Base-by-base conservation (phyloP, 805 yeast genomes). In the Metschnikowia lachancei region DNA sequence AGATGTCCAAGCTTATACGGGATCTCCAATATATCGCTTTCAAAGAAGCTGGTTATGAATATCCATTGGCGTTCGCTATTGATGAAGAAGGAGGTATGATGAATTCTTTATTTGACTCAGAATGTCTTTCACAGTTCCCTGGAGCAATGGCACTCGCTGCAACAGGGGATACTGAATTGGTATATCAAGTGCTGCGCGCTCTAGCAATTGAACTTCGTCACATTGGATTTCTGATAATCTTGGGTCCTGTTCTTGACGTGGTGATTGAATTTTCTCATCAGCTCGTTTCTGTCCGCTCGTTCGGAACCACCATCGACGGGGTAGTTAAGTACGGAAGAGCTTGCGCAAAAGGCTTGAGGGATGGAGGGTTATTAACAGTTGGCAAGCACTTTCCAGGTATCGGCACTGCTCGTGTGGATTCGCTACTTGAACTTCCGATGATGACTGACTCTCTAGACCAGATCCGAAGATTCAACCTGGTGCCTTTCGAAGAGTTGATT, bases 381-480 rank as follows among this genome's bases (percentile, higher is more conserved):
- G 85, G 83, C 0, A 81, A 81, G 54, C 85, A 82, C 61, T 81
- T 81, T 54, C 87, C 87, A 0, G 87, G 87, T 1, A 79, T 78
- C 43, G 85, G 85, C 3, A 76, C 77, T 45, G 83, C 84, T 1
- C 70, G 75, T 17, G 81, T 81, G 5, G 83, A 81, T 55, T 72
- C 80, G 3, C 61, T 79, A 32, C 62, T 80, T 36, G 85, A 81
- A 47, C 58, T 80, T 26, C 85, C 85, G 5, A 77, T 80, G 73
- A 75, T 81, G 58, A 69, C 76, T 3, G 85, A 81, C 42, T 69
- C 80, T 2, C 62, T 76, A 22, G 78, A 74, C 29, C 83, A 79
- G 55, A 64, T 81, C 31, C 74, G 75, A 41, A 67, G 71, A 29
- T 74, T 73, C 55, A 76, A 78, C 53, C 63, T 73, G 44, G 63